Percentiles rank a stretch among this genome's conserved stretches.
phyloP scores from a whole-genome alignment of 805 yeast genomes.

The Yarrowia porcina region DNA sequence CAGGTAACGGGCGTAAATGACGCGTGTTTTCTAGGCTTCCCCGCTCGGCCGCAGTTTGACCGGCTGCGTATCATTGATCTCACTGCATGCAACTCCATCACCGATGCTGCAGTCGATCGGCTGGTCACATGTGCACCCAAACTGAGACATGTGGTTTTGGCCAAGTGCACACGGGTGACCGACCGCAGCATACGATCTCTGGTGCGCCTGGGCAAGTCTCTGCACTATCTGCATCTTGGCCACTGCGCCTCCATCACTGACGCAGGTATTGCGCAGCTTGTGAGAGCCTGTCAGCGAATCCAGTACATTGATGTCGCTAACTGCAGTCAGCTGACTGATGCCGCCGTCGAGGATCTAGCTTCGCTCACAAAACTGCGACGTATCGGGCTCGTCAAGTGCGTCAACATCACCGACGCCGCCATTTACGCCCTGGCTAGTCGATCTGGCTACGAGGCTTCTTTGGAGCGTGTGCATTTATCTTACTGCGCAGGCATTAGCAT shows the following conservation, averaged over 20 bases:
- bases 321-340: slow-evolving; percentile 83
- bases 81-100: slow-evolving; percentile 75
- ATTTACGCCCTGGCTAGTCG: slow-evolving; percentile 56
- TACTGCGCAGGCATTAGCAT: slow-evolving; percentile 80
- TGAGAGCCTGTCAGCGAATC: slow-evolving; percentile 74
- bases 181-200: slow-evolving; percentile 73
- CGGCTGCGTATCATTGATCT: slow-evolving; percentile 78
- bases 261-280: slow-evolving; percentile 72
- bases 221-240: slow-evolving; percentile 89
- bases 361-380: slow-evolving; percentile 76
- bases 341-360: slow-evolving; percentile 71
- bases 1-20: slow-evolving; percentile 69
- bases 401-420: slow-evolving; percentile 82
- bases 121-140: slow-evolving; percentile 78
- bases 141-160: slow-evolving; percentile 78
- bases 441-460: slow-evolving; percentile 70
- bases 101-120: slow-evolving; percentile 72
- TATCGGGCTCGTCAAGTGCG: slow-evolving; percentile 91
- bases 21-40: slow-evolving; percentile 54
- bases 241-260: slow-evolving; percentile 92
- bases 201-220: slow-evolving; percentile 67
- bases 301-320: slow-evolving; percentile 95
- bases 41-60: slow-evolving; percentile 49
- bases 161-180: slow-evolving; percentile 83
- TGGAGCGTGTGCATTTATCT: slow-evolving; percentile 90